These are phyloP conservation scores for Yamadazyma sp. DNA, from an alignment of 1,139 yeast genomes.

Conservation along the genomic window DNA sequence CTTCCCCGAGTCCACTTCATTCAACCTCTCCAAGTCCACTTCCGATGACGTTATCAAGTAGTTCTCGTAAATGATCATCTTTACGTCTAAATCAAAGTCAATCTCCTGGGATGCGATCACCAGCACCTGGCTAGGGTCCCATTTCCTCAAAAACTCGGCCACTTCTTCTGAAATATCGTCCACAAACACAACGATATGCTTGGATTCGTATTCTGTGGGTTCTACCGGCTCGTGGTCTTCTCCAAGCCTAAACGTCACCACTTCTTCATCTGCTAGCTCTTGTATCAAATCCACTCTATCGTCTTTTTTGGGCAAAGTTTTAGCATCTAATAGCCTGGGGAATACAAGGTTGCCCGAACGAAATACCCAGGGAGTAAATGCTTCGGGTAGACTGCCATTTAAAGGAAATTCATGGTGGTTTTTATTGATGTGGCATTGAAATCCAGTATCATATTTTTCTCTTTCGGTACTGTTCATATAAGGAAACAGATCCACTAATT, in stretches of 20 bases:
- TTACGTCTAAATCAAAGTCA: constrained; percentile 3
- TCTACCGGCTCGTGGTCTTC: not conserved
- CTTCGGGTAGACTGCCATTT: constrained; percentile 4
- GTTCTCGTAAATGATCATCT: not conserved
- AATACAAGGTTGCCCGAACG: not conserved
- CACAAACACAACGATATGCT: constrained; percentile 2
- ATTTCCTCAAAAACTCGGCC: not conserved
- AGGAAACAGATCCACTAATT: constrained; percentile 11
- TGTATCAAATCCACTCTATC: not conserved
- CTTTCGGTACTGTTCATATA: constrained; percentile 5
- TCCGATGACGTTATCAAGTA: not conserved
- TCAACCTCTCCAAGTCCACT: constrained; percentile 1
- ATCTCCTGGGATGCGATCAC: constrained; percentile 2
- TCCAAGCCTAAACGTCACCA: not conserved
- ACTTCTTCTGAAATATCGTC: constrained; percentile 1
- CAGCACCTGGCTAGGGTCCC: constrained; percentile 1
- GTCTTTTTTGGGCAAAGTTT: not conserved
- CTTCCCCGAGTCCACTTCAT: not conserved
- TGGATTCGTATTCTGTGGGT: constrained; percentile 1
- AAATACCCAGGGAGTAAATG: not conserved
- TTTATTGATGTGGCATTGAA: constrained; percentile 1
- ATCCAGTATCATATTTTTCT: constrained; percentile 6
- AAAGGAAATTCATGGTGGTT: constrained; percentile 6
- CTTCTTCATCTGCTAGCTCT: not conserved
- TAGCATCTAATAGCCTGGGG: too few relatives aligned